A percentile compares a stretch with the other conserved stretches of the same genome.
These are phyloP conservation scores for Cetraspora pellucida DNA, from an alignment of 192 early-diverging fungal species.

Conservation along the genomic window DNA sequence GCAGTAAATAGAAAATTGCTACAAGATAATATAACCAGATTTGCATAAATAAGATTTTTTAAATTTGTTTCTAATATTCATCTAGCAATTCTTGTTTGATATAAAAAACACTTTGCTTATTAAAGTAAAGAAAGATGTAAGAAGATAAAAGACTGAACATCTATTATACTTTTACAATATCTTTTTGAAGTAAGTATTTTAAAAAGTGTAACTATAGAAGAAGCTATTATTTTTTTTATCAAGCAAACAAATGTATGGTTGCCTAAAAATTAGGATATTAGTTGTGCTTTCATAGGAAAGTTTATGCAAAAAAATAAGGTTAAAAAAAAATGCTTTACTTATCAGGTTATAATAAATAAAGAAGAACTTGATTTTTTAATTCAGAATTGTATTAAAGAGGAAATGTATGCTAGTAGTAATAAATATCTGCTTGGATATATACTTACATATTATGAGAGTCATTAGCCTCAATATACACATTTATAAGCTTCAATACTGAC, in stretches of 20 bases:
- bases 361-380: constrained; percentile 22
- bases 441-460: constrained; percentile 6
- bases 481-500: constrained; percentile 1
- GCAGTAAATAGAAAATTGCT: constrained; percentile 15
- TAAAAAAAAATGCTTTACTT: constrained; percentile 6
- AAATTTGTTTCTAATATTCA: constrained; percentile 7
- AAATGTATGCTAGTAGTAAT: constrained; percentile 10
- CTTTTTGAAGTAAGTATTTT: constrained; percentile 6
- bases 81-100: constrained; percentile 6
- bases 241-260: constrained; percentile 25
- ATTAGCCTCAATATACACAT: constrained; percentile 6
- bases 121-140: not conserved
- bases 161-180: constrained; percentile 22
- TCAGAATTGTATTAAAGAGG: not conserved
- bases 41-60: constrained; percentile 1
- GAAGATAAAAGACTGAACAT: not conserved
- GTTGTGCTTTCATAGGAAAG: constrained; percentile 25
- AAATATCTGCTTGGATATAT: constrained; percentile 12
- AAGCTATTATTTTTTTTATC: constrained; percentile 20
- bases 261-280: constrained; percentile 16
- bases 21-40: constrained; percentile 4
- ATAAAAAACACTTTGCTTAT: constrained; percentile 12
- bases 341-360: constrained; percentile 19
- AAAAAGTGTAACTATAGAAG: constrained; percentile 18
- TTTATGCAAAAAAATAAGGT: constrained; percentile 12